Evolutionary conservation across 805 yeast genomes (phyloP).

Genomic region (Candida argentea): DNA sequence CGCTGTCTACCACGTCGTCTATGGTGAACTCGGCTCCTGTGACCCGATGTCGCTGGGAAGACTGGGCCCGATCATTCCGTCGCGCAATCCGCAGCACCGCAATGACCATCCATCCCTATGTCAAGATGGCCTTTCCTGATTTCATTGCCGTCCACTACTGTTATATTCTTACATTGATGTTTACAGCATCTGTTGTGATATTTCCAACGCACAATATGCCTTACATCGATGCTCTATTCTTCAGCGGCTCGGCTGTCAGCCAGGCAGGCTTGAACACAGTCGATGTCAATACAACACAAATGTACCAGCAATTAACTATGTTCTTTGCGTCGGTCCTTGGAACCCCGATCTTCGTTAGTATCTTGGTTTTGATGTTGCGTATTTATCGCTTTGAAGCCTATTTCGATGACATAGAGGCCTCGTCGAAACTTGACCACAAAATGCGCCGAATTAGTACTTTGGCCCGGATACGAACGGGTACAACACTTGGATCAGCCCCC

Average conservation of each 20-base stretch:
- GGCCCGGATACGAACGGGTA: no score
- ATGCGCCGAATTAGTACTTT: conserved; percentile 77
- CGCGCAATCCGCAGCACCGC: conserved; percentile 25
- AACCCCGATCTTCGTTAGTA: conserved; percentile 85
- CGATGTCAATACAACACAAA: conserved; percentile 47
- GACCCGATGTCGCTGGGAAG: conserved; percentile 3
- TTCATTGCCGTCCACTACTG: conserved; percentile 61
- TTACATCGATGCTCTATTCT: conserved; percentile 75
- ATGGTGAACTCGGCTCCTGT: conserved; percentile 4
- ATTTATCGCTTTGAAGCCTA: conserved; percentile 83
- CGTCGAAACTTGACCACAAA: conserved; percentile 68
- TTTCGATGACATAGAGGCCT: conserved; percentile 70
- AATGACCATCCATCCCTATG: conserved; percentile 29
- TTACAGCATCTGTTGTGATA: conserved; percentile 64
- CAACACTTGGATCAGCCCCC: no score
- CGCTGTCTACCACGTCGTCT: no score
- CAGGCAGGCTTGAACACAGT: conserved; percentile 90
- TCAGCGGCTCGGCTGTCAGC: conserved; percentile 68
- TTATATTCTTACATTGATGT: conserved; percentile 49
- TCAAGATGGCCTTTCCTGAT: conserved; percentile 36
- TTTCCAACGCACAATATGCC: conserved; percentile 58
- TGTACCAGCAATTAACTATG: conserved; percentile 75
- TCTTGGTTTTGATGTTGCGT: conserved; percentile 65
- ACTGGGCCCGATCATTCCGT: conserved; percentile 16
- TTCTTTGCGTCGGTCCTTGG: conserved; percentile 55